phyloP scores from a whole-genome alignment of 2,329 filamentous ascomycete genomes.

The Exophiala oligosperma region DNA sequence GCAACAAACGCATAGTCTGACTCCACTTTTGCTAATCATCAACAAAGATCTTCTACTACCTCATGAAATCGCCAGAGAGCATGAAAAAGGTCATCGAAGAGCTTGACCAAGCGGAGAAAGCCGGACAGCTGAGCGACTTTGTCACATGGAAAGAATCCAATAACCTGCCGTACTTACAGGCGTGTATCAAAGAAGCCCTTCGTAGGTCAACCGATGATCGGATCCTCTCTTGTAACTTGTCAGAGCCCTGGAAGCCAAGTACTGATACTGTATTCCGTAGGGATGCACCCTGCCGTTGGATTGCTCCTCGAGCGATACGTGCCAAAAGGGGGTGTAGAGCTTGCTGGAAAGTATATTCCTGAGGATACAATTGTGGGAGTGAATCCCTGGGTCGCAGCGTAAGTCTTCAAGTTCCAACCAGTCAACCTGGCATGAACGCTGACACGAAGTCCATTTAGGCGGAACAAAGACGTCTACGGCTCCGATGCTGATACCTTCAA shows the following conservation, averaged over 20 bases:
- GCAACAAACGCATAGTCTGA: too few relatives aligned
- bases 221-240: too few relatives aligned
- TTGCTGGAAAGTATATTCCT: constrained; percentile 10
- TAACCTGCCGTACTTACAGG: constrained; percentile 13
- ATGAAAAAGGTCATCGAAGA: constrained; percentile 10
- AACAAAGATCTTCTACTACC: constrained; percentile 38
- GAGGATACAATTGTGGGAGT: background rate
- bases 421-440: background rate
- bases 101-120: constrained; percentile 3
- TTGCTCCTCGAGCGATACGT: constrained; percentile 26
- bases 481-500: constrained; percentile 40
- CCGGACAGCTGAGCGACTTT: constrained; percentile 4
- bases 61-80: constrained; percentile 41
- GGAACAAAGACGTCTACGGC: constrained; percentile 40
- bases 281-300: constrained; percentile 24
- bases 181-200: constrained; percentile 18
- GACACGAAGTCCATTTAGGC: constrained; percentile 32
- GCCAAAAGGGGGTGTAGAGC: constrained; percentile 17
- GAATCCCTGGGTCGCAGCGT: background rate
- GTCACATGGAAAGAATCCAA: constrained; percentile 11
- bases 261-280: background rate
- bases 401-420: background rate
- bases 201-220: background rate
- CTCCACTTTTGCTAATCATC: background rate
- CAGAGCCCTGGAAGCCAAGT: too few relatives aligned